Evolutionary conservation across 176 grass and related monocot genomes (phyloP), one percentile per base, ranked within the genome.

Genomic region (Raddia distichophylla): DNA sequence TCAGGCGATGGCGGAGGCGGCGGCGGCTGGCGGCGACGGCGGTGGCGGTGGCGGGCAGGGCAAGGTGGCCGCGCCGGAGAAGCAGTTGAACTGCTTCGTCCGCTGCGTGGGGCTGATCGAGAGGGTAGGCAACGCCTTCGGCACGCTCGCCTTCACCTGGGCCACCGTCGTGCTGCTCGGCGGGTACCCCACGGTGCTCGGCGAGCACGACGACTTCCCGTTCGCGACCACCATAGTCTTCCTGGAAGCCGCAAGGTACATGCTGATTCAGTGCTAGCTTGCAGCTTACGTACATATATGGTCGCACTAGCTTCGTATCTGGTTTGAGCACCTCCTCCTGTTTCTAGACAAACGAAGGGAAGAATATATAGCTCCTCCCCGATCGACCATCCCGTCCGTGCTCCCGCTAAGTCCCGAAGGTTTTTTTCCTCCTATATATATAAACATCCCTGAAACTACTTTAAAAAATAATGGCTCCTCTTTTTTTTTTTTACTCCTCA

Each of bases 61-160:
- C n/a, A 40, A 40, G 34, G 16, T 8, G 0, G 4, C 43, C 7
- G 20, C 58, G 1, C 89, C 80, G 0, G 89, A 87, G 52, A 84
- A 66, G 75, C 14, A 51, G 67, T 33, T 84, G 20, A 87, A 67
- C 15, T 0, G 6, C 55, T 49, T 80, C 64, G 35, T 91, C 67
- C 60, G 32, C 76, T 0, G 5, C n/a, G 17, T 91, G 0, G 80
- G 75, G 1, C 7, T 87, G 15, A 35, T 81, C 1, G 89, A 91
- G 80, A 82, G 86, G 68, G 5, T 58, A 35, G 85, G 80, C 16
- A 84, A 81, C 8, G 81, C 80, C 35, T 55, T 91, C 9, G 85
- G 89, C 18, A 76, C 80, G 0, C 13, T 91, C 2, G 84, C 85
- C 15, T 91, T 91, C 75, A 40, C 86, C 7, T 84, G 89, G 89